Conservation (phyloP, 805 yeast species). For the Nakazawaea laoshanensis region DNA sequence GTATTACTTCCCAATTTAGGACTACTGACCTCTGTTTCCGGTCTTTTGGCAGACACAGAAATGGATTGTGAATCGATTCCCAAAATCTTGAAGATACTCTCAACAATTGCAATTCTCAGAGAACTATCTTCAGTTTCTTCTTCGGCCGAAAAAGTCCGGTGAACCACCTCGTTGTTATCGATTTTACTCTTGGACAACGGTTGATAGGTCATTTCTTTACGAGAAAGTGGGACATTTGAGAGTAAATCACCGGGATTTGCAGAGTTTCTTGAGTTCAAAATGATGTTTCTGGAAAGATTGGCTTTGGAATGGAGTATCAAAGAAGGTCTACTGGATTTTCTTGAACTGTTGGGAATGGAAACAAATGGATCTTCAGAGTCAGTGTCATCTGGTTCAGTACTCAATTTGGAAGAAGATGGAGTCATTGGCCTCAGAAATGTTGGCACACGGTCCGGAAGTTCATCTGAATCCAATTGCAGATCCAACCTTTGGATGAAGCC, state of each 20-base stretch:
- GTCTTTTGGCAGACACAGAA: not conserved
- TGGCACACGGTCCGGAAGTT: too few species aligned
- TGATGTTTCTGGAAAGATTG: conserved; percentile 35
- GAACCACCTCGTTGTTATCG: conserved; percentile 19
- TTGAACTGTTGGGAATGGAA: conserved; percentile 9
- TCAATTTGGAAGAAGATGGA: conserved; percentile 1
- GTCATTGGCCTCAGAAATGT: not conserved
- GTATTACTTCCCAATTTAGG: conserved; percentile 4
- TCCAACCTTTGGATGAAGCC: conserved; percentile 39
- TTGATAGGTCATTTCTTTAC: conserved; percentile 20
- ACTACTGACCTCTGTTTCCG: conserved; percentile 4
- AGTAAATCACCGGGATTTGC: conserved; percentile 80
- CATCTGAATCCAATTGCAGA: conserved; percentile 6
- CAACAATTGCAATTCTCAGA: conserved; percentile 55
- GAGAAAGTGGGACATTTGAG: conserved; percentile 68
- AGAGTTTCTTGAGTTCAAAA: conserved; percentile 43
- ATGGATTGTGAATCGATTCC: conserved; percentile 44
- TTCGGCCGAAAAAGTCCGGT: conserved; percentile 41
- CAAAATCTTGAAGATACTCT: conserved; percentile 57
- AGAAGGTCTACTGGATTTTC: conserved; percentile 2
- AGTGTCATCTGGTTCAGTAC: too few species aligned
- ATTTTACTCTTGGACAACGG: conserved; percentile 1
- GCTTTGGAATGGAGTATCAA: not conserved
- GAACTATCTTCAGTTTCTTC: conserved; percentile 70
- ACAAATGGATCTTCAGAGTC: conserved; percentile 5